phyloP scores from a whole-genome alignment of 129 eudicot genomes.

The Artemisia tridentata region DNA sequence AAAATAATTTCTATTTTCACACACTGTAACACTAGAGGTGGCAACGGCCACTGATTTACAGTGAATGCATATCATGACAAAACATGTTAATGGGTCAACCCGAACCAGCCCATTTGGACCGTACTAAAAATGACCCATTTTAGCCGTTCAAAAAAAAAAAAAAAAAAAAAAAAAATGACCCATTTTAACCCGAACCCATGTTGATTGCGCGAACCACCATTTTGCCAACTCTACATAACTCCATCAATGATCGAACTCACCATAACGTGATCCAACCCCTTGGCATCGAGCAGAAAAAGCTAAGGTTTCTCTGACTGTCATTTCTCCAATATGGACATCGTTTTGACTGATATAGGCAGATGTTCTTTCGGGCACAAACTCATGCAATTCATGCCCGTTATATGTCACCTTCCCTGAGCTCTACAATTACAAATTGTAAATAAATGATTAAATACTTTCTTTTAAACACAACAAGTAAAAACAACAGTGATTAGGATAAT shows the following conservation, averaged over 20 bases:
- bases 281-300: constrained; percentile 88
- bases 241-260: constrained; percentile 40
- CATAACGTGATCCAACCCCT: constrained; percentile 86
- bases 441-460: neutral
- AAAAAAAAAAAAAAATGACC: no score
- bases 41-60: neutral
- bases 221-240: neutral
- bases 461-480: neutral
- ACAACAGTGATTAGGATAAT: neutral
- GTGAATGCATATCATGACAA: neutral
- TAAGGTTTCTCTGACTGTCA: constrained; percentile 92
- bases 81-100: neutral
- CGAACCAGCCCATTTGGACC: neutral
- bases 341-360: constrained; percentile 89
- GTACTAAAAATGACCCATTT: neutral
- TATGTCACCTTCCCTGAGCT: constrained; percentile 72
- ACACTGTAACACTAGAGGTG: neutral
- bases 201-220: neutral
- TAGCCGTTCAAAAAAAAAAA: no score
- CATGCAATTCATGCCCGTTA: constrained; percentile 68
- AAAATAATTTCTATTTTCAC: neutral
- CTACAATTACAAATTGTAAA: constrained; percentile 30
- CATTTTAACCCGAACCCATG: neutral
- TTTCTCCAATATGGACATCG: constrained; percentile 89
- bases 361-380: constrained; percentile 87